These are phyloP conservation scores for Phytophthora ohioensis DNA, from an alignment of 352 stramenopile genomes.

Conservation along the genomic window DNA sequence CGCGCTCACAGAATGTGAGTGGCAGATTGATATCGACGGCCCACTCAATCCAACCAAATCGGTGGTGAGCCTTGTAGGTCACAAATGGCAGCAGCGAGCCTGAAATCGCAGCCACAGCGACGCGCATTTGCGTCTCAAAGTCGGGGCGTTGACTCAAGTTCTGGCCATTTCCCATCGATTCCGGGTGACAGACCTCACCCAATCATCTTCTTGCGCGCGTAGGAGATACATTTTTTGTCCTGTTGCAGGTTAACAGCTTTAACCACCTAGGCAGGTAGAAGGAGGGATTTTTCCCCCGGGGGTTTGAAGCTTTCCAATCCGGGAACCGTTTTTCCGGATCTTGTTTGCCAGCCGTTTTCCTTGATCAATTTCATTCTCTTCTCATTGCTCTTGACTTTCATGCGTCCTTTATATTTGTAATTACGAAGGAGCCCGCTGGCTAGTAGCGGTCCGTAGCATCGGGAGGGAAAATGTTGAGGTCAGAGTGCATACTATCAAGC, in stretches of 20 bases:
- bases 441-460: neutral
- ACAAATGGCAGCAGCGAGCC: too few relatives aligned
- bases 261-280: conserved; percentile 3
- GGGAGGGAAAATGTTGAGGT: neutral
- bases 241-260: conserved; percentile 6
- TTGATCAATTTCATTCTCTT: conserved; percentile 22
- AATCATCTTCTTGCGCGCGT: conserved; percentile 18
- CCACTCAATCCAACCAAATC: too few relatives aligned
- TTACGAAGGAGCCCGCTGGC: conserved; percentile 17
- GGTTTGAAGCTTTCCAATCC: conserved; percentile 13
- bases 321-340: conserved; percentile 1
- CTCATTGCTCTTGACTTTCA: conserved; percentile 16
- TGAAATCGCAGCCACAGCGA: too few relatives aligned
- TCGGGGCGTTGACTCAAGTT: too few relatives aligned
- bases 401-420: neutral
- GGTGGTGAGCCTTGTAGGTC: too few relatives aligned
- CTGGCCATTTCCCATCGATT: conserved; percentile 2
- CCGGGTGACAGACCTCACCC: conserved; percentile 2
- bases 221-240: conserved; percentile 7
- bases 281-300: conserved; percentile 3
- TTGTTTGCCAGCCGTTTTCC: conserved; percentile 13
- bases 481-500: neutral
- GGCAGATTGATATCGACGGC: too few relatives aligned
- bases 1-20: too few relatives aligned
- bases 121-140: too few relatives aligned